Evolutionary conservation across 2,329 filamentous ascomycete genomes (phyloP), one percentile per base, ranked within the genome.

Genomic region (Fusarium sp.): DNA sequence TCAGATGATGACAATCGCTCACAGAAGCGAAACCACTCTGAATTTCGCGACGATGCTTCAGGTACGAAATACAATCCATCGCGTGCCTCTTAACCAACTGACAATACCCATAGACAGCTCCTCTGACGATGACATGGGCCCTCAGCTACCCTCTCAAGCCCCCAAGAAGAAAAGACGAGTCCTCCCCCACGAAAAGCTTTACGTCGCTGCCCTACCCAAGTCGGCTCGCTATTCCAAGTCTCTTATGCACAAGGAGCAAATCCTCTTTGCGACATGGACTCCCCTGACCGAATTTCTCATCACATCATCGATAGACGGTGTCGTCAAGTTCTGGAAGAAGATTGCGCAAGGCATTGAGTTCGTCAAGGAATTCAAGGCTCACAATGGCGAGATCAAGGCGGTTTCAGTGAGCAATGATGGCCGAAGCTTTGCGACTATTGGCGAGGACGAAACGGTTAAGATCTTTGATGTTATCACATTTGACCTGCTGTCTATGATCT

Each of bases 251-350:
- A 94, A 95, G 82, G 96, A 99, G 73, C 94, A 97, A 81, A 83
- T 99, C 52, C 88, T 92, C 61, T 98, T 94, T 76, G 88, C 93
- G 69, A 97, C 91, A 14, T 90, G 97, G 79, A 97, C 97, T 2
- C 94, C 94, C 1, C 84, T 91, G 64, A 98, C 95, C 64, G 96
- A 98, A 74, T 99, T 99, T 78, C 85, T 99, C 40, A 96, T 99
- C 68, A 99, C 96, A 2, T 93, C 92, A 66, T 98, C 96, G 0
- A 83, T 93, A 45, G 96, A 99, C 78, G 97, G 97, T n/a, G 92
- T 95, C 1, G 95, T 98, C 74, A 99, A 99, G 81, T 99, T 99
- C 80, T 99, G 96, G 96, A 99, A 99, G 83, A 99, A 99, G 83
- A 88, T 92, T 70, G 91, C 89, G 3, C 90, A 93, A 34, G 93